Conservation (phyloP, 1,284 basidiomycete species). For the Gymnopus androsaceus region DNA sequence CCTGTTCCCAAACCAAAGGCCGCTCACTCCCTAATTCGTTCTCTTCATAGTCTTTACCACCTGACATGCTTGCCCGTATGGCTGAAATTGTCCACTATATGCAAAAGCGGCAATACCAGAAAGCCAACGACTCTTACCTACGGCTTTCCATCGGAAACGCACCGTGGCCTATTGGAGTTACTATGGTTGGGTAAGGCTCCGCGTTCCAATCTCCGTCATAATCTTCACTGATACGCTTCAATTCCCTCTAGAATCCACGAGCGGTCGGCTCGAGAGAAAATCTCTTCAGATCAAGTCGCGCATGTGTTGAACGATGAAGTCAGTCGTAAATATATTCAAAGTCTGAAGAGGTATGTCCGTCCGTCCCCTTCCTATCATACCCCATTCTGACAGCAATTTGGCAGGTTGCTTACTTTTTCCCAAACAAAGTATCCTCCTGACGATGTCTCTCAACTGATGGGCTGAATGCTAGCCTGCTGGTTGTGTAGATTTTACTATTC, state of each 20-base stretch:
- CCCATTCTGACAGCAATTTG: conserved; percentile 5
- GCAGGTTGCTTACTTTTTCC: conserved; percentile 87
- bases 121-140: conserved; percentile 96
- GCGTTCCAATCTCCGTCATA: neutral
- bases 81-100: conserved; percentile 96
- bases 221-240: conserved; percentile 12
- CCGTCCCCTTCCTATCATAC: conserved; percentile 9
- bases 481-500: neutral
- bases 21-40: neutral
- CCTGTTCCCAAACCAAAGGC: neutral
- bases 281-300: conserved; percentile 94
- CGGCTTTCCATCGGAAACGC: conserved; percentile 97
- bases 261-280: conserved; percentile 95
- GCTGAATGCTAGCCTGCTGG: too few species aligned
- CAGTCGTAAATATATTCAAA: conserved; percentile 98
- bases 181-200: conserved; percentile 95
- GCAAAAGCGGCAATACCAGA: conserved; percentile 93
- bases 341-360: conserved; percentile 79
- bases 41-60: conserved; percentile 65
- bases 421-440: conserved; percentile 93
- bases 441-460: conserved; percentile 91
- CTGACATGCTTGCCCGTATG: conserved; percentile 86
- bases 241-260: conserved; percentile 82
- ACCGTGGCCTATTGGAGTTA: conserved; percentile 99
- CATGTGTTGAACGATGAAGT: conserved; percentile 99